These are phyloP conservation scores for Scolecobasidium constrictum DNA, from an alignment of 2,329 filamentous ascomycete species.

Conservation along the genomic window DNA sequence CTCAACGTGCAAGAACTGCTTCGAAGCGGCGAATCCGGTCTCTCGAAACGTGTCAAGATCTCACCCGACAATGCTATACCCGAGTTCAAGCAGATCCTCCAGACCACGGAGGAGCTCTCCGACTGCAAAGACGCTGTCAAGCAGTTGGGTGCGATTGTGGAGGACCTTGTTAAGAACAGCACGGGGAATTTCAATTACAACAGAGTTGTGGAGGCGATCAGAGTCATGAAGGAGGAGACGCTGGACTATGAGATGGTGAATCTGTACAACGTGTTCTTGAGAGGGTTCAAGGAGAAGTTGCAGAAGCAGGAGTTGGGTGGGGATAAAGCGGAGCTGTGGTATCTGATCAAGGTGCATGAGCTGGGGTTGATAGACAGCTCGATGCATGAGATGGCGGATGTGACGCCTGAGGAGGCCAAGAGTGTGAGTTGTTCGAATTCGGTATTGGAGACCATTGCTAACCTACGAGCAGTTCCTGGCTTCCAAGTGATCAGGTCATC, in stretches of 20 bases:
- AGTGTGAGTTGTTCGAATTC: conserved; percentile 13
- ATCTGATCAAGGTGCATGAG: conserved; percentile 51
- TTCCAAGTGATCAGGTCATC: too few relatives aligned
- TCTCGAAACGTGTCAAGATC: conserved; percentile 43
- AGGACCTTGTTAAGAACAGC: conserved; percentile 57
- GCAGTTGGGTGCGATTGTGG: conserved; percentile 65
- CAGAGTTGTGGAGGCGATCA: conserved; percentile 62
- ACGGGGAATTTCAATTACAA: conserved; percentile 67
- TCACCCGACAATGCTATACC: conserved; percentile 69
- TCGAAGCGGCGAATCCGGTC: conserved; percentile 25
- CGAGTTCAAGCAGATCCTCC: conserved; percentile 75
- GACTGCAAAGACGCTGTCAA: conserved; percentile 56
- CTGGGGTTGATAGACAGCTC: conserved; percentile 63
- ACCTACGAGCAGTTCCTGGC: too few relatives aligned
- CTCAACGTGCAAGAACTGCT: conserved; percentile 78
- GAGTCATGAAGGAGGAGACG: conserved; percentile 68
- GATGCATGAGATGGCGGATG: conserved; percentile 51
- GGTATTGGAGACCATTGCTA: background rate
- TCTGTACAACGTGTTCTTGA: conserved; percentile 66
- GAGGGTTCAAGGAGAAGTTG: conserved; percentile 60
- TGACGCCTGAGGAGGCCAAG: conserved; percentile 59
- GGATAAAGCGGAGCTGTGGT: conserved; percentile 76
- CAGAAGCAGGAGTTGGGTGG: conserved; percentile 61
- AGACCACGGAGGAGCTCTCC: conserved; percentile 46
- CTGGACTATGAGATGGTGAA: conserved; percentile 63